phyloP scores from a whole-genome alignment of 768 basidiomycete genomes.

The Mrakia blollopis region DNA sequence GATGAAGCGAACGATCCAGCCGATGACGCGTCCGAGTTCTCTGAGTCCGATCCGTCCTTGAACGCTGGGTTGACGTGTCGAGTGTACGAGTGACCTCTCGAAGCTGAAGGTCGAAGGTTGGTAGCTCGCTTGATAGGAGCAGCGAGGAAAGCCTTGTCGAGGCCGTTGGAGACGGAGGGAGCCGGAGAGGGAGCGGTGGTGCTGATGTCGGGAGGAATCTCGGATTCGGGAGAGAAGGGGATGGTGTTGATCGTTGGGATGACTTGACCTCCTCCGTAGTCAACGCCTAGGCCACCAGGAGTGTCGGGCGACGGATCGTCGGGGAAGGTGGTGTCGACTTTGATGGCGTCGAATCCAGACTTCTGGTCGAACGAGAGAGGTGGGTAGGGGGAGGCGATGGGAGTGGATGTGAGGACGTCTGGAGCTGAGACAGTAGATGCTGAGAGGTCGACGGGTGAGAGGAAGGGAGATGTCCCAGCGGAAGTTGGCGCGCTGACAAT shows the following conservation, averaged over 20 bases:
- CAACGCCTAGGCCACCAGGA: neutral
- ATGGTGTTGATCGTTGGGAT: constrained; percentile 24
- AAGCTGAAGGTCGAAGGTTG: constrained; percentile 18
- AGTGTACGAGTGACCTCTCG: constrained; percentile 17
- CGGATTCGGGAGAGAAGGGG: constrained; percentile 24
- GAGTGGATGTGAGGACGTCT: neutral
- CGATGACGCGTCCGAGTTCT: constrained; percentile 28
- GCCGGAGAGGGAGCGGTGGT: neutral
- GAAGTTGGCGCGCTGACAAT: neutral
- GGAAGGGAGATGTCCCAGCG: neutral
- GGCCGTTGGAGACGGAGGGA: neutral
- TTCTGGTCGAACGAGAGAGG: neutral
- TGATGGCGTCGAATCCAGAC: neutral
- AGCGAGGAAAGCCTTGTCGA: neutral
- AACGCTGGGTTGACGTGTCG: constrained; percentile 26
- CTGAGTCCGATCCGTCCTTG: constrained; percentile 9
- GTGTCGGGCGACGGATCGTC: neutral
- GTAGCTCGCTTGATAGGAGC: neutral
- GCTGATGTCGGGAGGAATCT: constrained; percentile 1
- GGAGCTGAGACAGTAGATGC: constrained; percentile 13
- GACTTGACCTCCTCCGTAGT: constrained; percentile 3
- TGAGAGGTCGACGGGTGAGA: constrained; percentile 15
- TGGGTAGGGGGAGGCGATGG: neutral
- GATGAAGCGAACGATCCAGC: neutral
- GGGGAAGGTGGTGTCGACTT: constrained; percentile 15